Base-by-base conservation (phyloP, 2,329 filamentous ascomycete species). In the Ophiobolus disseminans region DNA sequence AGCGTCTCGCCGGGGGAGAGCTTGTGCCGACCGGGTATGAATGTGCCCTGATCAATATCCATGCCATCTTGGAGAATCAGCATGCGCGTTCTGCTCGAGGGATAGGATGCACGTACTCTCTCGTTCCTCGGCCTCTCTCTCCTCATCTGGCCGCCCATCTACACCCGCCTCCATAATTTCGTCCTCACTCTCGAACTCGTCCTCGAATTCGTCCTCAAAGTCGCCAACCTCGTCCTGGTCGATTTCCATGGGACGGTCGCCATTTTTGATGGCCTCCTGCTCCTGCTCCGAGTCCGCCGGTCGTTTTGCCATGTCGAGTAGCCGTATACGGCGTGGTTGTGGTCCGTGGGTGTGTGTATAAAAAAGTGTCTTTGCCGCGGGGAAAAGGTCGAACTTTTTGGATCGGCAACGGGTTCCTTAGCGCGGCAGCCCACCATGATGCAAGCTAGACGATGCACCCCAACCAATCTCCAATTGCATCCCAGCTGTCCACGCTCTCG, bases 191-290 rank as follows among this genome's bases (percentile, higher is more conserved):
- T 97, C 92, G 62, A 89, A 93, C 69, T 93, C 90, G 66, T 93
- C 90, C 74, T 93, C 90, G 62, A 93, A 97, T 69, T 97, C 93
- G 76, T 97, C 94, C 69, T 96, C 94, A 57, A 95, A 97, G 61
- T 97, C 88, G 55, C 82, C 80, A 52, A 76, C 79, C 46, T 85
- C 82, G 55, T 51, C 47, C 16, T 59, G 58, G 53, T 57, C 79
- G 73, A 70, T 75, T 42, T 73, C 76, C 56, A 83, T 74, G 51
- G 84, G 84, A 23, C 84, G 78, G 53, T 84, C 82, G 49, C 84
- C 85, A 53, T 81, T 80, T 73, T 86, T 86, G 62, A 87, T 79
- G 31, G 82, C 75, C 50, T 80, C 77, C 35, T 69, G 67, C 55
- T 80, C 76, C 42, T 78, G 75, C 28, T 76, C 71, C 36, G 78